These are phyloP conservation scores for Tylopilus balloui DNA, from an alignment of 768 basidiomycete species.

Conservation along the genomic window DNA sequence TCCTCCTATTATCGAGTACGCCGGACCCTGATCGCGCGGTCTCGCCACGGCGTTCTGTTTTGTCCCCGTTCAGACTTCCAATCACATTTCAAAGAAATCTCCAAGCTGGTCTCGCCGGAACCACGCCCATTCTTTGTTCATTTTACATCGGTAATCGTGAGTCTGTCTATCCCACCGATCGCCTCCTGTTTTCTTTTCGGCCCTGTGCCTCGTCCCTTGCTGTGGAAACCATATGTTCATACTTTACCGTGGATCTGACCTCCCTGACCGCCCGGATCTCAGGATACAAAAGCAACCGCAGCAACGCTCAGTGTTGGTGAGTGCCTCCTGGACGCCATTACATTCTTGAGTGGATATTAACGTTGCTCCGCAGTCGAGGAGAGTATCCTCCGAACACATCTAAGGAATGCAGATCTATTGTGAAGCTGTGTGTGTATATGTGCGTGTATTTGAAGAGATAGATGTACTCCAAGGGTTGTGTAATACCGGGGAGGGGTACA, in stretches of 20 bases:
- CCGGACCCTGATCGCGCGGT: conserved; percentile 9
- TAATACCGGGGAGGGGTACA: not conserved
- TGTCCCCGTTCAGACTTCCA: conserved; percentile 55
- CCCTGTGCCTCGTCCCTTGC: conserved; percentile 6
- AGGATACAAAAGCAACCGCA: conserved; percentile 76
- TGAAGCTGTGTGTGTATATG: conserved; percentile 26
- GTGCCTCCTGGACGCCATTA: conserved; percentile 17
- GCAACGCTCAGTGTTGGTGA: conserved; percentile 63
- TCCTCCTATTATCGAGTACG: not conserved
- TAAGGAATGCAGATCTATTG: conserved; percentile 67
- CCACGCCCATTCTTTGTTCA: conserved; percentile 67
- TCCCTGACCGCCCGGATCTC: conserved; percentile 15
- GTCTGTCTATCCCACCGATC: conserved; percentile 34
- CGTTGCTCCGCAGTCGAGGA: conserved; percentile 52
- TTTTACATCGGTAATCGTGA: conserved; percentile 73
- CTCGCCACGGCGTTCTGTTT: not conserved
- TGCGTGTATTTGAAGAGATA: conserved; percentile 1
- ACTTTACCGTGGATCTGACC: not conserved
- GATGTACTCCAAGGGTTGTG: not conserved
- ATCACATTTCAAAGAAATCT: conserved; percentile 75
- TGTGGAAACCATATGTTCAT: not conserved
- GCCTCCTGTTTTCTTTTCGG: not conserved
- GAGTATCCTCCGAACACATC: conserved; percentile 65
- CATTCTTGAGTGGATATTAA: not conserved
- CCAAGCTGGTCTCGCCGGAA: conserved; percentile 55